Conservation (phyloP, 2,329 filamentous ascomycete genomes). For the Zymoseptoria brevis region DNA sequence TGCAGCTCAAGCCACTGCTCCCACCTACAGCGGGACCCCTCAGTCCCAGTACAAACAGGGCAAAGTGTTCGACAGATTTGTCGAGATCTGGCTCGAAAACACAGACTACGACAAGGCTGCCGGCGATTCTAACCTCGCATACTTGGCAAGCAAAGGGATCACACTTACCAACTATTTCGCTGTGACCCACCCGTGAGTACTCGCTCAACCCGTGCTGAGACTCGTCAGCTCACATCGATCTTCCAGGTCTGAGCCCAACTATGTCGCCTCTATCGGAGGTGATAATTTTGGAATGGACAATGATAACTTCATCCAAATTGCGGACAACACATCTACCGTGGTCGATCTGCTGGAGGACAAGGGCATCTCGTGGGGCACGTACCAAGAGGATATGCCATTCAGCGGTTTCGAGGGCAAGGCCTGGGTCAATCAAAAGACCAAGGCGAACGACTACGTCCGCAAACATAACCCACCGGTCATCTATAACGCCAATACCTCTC, state of each 20-base stretch:
- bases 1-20: slow-evolving; percentile 52
- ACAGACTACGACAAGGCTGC: slow-evolving; percentile 58
- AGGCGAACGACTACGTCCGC: slow-evolving; percentile 68
- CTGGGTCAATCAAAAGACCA: slow-evolving; percentile 57
- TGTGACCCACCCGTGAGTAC: slow-evolving; percentile 29
- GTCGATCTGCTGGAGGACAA: slow-evolving; percentile 38
- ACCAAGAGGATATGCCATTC: slow-evolving; percentile 72
- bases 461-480: slow-evolving; percentile 59
- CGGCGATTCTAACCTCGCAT: slow-evolving; percentile 53
- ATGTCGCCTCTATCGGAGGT: slow-evolving; percentile 59
- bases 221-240: slow-evolving; percentile 43
- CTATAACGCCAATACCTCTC: slow-evolving; percentile 54
- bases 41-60: slow-evolving; percentile 47
- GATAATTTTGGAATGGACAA: slow-evolving; percentile 68
- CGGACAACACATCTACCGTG: slow-evolving; percentile 34
- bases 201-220: slow-evolving; percentile 27
- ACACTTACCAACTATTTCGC: slow-evolving; percentile 49
- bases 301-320: slow-evolving; percentile 51
- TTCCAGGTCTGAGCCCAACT: slow-evolving; percentile 59
- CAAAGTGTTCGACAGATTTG: slow-evolving; percentile 63
- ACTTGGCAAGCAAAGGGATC: slow-evolving; percentile 55
- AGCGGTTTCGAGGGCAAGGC: slow-evolving; percentile 59
- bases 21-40: slow-evolving; percentile 48
- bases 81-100: slow-evolving; percentile 69
- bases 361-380: slow-evolving; percentile 47